A percentile compares a stretch with the other conserved stretches of the same genome.
Conservation (phyloP, 2,329 filamentous ascomycete species). For the Sordariomycetes sp. region DNA sequence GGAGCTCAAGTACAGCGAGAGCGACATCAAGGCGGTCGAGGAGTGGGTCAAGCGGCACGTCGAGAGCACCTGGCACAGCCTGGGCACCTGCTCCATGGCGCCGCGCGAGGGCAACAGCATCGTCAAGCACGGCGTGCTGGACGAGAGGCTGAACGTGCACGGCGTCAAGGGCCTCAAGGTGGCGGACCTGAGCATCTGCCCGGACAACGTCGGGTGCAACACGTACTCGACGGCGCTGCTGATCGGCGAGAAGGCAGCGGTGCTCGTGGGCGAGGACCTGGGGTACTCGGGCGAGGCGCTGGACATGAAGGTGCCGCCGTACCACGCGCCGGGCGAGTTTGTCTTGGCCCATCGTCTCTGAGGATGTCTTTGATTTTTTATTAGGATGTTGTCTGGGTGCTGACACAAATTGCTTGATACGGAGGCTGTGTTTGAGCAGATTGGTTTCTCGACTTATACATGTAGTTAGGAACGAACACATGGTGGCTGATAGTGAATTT, state of each 20-base stretch:
- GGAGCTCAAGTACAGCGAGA: conserved; percentile 54
- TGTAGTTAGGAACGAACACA: background rate
- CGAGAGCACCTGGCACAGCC: conserved; percentile 53
- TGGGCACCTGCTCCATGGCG: conserved; percentile 56
- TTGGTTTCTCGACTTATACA: background rate
- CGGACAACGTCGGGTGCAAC: conserved; percentile 27
- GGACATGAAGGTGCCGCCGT: conserved; percentile 65
- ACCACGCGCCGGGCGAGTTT: conserved; percentile 44
- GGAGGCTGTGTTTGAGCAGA: background rate
- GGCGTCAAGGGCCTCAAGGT: conserved; percentile 26
- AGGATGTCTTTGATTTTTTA: conserved; percentile 2
- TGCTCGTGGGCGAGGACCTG: conserved; percentile 61
- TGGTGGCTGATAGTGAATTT: background rate
- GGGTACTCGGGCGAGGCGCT: conserved; percentile 63
- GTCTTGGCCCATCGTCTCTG: conserved; percentile 28
- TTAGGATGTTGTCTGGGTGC: background rate
- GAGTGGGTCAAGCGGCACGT: conserved; percentile 63
- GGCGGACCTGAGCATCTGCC: conserved; percentile 27
- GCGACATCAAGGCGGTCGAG: conserved; percentile 56
- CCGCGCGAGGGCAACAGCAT: conserved; percentile 68
- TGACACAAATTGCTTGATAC: background rate
- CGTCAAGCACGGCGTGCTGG: conserved; percentile 68
- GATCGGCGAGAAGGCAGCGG: conserved; percentile 50
- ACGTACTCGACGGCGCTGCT: conserved; percentile 34
- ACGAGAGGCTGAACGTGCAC: conserved; percentile 58